Conservation (phyloP, 345 rosid genomes). For the Passiflora organensis region DNA sequence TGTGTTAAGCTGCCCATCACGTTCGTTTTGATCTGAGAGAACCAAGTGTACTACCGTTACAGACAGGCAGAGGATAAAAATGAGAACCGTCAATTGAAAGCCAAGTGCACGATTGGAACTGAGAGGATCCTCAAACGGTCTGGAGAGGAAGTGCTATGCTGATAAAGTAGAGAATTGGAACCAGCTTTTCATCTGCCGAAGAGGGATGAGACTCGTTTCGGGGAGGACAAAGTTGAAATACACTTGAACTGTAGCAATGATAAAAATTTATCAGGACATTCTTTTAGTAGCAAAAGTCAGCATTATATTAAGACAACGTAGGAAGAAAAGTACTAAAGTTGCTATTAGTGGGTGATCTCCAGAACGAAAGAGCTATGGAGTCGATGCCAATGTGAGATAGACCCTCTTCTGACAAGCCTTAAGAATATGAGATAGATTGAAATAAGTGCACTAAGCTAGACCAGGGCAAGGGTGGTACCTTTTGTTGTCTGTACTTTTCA, state of each 20-base stretch:
- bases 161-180: constrained; percentile 11
- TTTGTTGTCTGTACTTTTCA: constrained; percentile 64
- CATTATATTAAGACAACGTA: neutral
- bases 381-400: too few species aligned
- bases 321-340: neutral
- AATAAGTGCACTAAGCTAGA: too few species aligned
- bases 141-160: constrained; percentile 2
- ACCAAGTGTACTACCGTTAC: constrained; percentile 38
- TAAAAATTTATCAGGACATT: neutral
- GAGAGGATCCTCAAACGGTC: constrained; percentile 12
- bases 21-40: constrained; percentile 20
- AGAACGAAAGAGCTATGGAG: too few species aligned
- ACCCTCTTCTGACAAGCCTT: too few species aligned
- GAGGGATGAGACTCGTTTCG: constrained; percentile 45
- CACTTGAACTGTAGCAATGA: constrained; percentile 58
- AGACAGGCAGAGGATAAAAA: neutral
- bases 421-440: neutral
- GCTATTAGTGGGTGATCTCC: too few species aligned
- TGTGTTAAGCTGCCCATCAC: constrained; percentile 26
- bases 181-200: constrained; percentile 47
- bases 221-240: constrained; percentile 60
- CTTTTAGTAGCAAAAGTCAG: constrained; percentile 2
- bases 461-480: constrained; percentile 41
- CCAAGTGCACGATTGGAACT: constrained; percentile 11
- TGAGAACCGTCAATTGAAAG: neutral